These are phyloP conservation scores for Rubroboletus satanas DNA, from an alignment of 768 basidiomycete genomes.

Conservation along the genomic window DNA sequence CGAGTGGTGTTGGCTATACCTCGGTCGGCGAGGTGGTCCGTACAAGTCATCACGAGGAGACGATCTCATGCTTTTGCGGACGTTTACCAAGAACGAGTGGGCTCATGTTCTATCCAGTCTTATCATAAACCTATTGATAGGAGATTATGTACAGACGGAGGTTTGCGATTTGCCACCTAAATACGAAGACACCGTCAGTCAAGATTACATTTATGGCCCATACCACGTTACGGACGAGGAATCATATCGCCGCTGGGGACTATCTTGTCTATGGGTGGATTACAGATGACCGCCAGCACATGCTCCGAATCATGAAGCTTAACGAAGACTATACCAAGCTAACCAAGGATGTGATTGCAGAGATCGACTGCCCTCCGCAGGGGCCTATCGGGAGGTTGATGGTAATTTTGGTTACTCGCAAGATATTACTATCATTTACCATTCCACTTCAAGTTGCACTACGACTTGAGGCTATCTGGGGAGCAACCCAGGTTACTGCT, in stretches of 20 bases:
- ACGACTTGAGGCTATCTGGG: slow-evolving; percentile 28
- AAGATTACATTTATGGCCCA: slow-evolving; percentile 25
- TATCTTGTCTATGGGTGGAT: slow-evolving; percentile 31
- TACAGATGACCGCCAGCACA: slow-evolving; percentile 25
- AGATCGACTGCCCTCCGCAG: slow-evolving; percentile 27
- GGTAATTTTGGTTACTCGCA: slow-evolving; percentile 6
- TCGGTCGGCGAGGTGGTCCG: slow-evolving; percentile 23
- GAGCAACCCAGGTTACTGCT: slow-evolving; percentile 23
- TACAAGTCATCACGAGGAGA: slow-evolving; percentile 32
- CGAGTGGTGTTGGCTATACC: slow-evolving; percentile 27
- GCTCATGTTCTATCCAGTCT: background rate
- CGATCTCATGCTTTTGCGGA: slow-evolving; percentile 27
- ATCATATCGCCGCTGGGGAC: slow-evolving; percentile 22
- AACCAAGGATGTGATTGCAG: slow-evolving; percentile 20
- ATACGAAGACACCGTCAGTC: slow-evolving; percentile 26
- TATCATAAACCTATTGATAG: background rate
- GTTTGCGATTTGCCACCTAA: slow-evolving; percentile 26
- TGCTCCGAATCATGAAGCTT: slow-evolving; percentile 30
- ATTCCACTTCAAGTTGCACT: slow-evolving; percentile 19
- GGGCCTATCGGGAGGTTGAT: slow-evolving; percentile 27
- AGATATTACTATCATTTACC: background rate
- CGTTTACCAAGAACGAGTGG: slow-evolving; percentile 25
- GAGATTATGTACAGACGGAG: slow-evolving; percentile 7
- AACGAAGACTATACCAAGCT: slow-evolving; percentile 22
- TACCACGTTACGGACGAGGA: slow-evolving; percentile 23